These are phyloP conservation scores for Aspergillus tamarii DNA, from an alignment of 2,329 filamentous ascomycete species.

Conservation along the genomic window DNA sequence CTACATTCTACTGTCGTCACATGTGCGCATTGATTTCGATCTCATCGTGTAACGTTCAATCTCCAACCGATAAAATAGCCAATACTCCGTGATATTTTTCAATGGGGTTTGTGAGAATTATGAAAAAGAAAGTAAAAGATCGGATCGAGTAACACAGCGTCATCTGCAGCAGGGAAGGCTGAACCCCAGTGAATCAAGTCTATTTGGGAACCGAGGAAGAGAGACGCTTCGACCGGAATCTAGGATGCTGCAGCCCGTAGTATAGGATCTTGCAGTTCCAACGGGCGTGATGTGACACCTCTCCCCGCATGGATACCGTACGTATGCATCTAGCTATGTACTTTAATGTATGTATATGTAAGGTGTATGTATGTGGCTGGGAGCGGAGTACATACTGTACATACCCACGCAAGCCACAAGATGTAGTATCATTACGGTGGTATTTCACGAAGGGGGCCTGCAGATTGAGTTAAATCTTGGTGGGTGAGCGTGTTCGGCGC, in stretches of 20 bases:
- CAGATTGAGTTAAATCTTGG: constrained; percentile 15
- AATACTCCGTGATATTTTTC: too few relatives aligned
- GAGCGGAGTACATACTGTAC: not conserved
- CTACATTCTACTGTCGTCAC: not conserved
- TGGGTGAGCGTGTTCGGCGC: constrained; percentile 4
- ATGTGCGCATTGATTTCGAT: not conserved
- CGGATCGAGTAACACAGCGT: constrained; percentile 17
- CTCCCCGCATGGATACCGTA: not conserved
- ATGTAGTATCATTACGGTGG: not conserved
- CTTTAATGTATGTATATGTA: not conserved
- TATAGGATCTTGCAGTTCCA: constrained; percentile 11
- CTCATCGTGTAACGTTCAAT: not conserved
- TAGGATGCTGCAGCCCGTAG: constrained; percentile 2
- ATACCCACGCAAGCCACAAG: not conserved
- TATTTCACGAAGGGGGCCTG: constrained; percentile 9
- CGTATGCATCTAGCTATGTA: not conserved
- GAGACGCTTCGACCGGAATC: constrained; percentile 6
- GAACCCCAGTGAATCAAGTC: constrained; percentile 3
- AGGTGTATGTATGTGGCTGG: not conserved
- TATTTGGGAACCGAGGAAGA: constrained; percentile 7
- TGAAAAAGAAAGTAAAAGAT: constrained; percentile 12
- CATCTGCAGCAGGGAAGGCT: constrained; percentile 9
- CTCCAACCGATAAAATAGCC: not conserved
- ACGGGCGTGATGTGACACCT: constrained; percentile 9
- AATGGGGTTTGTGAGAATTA: not conserved